Conservation (phyloP, 768 basidiomycete genomes). For the Glaciozyma martinii region DNA sequence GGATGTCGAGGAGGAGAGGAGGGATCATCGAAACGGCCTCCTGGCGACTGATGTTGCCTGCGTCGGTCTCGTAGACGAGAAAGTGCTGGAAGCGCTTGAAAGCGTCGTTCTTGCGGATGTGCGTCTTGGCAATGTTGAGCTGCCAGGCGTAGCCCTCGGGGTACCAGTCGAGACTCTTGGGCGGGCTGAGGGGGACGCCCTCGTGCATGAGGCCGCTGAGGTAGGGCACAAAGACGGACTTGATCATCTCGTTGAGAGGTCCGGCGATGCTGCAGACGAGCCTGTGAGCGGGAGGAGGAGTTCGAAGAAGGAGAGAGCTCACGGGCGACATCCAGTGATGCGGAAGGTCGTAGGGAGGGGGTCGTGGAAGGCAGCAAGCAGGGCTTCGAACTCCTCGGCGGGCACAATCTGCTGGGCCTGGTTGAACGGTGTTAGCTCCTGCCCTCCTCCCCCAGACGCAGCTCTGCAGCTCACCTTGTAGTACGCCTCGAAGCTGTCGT, state of each 20-base stretch:
- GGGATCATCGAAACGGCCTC: constrained; percentile 99
- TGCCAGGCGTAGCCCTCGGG: constrained; percentile 95
- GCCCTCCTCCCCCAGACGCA: neutral
- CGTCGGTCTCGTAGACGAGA: constrained; percentile 94
- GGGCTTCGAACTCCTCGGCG: constrained; percentile 63
- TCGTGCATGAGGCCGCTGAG: constrained; percentile 67
- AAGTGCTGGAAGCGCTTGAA: constrained; percentile 94
- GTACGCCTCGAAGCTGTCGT: constrained; percentile 43
- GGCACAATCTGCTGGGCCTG: constrained; percentile 62
- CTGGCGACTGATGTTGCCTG: constrained; percentile 89
- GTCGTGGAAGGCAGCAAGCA: constrained; percentile 56
- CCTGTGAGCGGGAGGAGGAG: constrained; percentile 16
- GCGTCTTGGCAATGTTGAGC: constrained; percentile 80
- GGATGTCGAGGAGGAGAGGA: constrained; percentile 85
- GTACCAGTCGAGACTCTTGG: constrained; percentile 84
- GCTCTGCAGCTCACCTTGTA: constrained; percentile 40
- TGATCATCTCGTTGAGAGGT: constrained; percentile 70
- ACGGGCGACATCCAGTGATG: constrained; percentile 81
- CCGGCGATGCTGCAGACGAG: constrained; percentile 52
- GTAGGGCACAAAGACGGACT: constrained; percentile 64
- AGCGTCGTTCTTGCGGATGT: constrained; percentile 73
- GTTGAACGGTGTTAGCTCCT: neutral
- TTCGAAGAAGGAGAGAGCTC: constrained; percentile 29
- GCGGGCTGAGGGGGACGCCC: constrained; percentile 63
- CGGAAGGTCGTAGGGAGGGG: constrained; percentile 91